Percentiles rank a stretch among this genome's conserved stretches.
Conservation (phyloP, 1,284 basidiomycete genomes). For the Puccinia coronata region DNA sequence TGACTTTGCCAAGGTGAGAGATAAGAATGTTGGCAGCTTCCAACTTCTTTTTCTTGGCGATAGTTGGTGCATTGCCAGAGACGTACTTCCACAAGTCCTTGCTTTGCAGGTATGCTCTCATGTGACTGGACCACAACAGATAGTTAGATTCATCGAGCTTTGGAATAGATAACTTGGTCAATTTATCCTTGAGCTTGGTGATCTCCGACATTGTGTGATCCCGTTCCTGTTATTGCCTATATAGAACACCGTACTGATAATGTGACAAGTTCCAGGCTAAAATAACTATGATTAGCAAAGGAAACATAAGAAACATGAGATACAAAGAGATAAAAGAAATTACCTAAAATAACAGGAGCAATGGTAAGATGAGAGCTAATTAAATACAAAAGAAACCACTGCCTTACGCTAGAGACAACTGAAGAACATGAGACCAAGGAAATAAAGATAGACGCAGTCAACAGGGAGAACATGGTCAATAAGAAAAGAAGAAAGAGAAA, state of each 20-base stretch:
- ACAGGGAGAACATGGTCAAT: too few species aligned
- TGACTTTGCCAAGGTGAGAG: background rate
- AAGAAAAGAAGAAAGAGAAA: too few species aligned
- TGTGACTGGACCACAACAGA: background rate
- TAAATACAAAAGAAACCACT: too few species aligned
- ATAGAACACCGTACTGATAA: background rate
- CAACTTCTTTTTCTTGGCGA: background rate
- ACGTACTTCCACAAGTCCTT: background rate
- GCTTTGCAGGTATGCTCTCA: background rate
- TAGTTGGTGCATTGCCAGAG: background rate
- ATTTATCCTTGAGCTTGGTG: background rate
- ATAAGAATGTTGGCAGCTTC: background rate
- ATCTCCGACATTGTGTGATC: background rate
- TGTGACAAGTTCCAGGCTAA: too few species aligned
- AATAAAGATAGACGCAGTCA: too few species aligned
- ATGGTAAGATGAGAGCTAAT: too few species aligned
- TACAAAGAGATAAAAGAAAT: too few species aligned
- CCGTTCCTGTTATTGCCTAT: background rate
- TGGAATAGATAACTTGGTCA: background rate
- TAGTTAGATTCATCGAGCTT: background rate
- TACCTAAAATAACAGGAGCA: too few species aligned
- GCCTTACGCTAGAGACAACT: too few species aligned
- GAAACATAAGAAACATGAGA: too few species aligned
- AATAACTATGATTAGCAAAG: too few species aligned
- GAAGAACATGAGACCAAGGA: too few species aligned